Base-by-base conservation (phyloP, 2,329 filamentous ascomycete genomes). In the Aspergillus sojae region DNA sequence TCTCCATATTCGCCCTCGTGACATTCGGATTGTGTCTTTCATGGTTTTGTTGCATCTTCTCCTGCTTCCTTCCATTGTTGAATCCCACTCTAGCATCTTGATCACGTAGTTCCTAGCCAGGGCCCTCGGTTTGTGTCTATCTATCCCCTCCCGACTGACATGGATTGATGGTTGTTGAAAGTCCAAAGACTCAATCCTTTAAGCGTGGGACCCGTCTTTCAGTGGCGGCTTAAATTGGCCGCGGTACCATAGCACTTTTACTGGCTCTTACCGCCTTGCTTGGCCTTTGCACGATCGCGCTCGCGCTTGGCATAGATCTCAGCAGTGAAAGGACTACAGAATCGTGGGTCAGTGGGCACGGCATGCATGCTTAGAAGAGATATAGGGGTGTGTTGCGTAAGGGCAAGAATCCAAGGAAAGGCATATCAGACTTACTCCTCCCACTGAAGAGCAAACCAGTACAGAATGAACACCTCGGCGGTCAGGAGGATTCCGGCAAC, bases 401-500 rank as follows among this genome's bases (percentile, higher is more conserved):
- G 43, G 53, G 41, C 26, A 36, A 36, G 39, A 41, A 54, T 46
- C 30, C 43, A 48, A 56, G 34, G 62, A 65, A 58, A 59, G 52
- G 26, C 45, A 26, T 55, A 41, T 19, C 52, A 57, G 61, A 79
- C 81, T 76, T 77, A 84, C 83, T 98, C 94, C 83, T 98, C 94
- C 81, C 89, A 97, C 72, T 84, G 83, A 74, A 97, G 84, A 12
- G 94, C 94, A 66, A 97, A 80, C 74, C 89, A 83, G 79, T 98
- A 98, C 62, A 93, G 87, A 30, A 90, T 73, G 70, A 91, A 86
- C 16, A 97, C 94, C 81, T 91, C 85, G 19, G 78, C 83, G 0
- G 92, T 93, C 71, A 97, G 78, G 57, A 94, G 73, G 43, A 98
- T 70, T 1, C 95, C 95, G 0, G 94, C 95, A 0, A 93, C 93